Percentiles rank a stretch among this genome's conserved stretches.
Conservation (phyloP, 148 eudicot species). For the Simmondsia chinensis region DNA sequence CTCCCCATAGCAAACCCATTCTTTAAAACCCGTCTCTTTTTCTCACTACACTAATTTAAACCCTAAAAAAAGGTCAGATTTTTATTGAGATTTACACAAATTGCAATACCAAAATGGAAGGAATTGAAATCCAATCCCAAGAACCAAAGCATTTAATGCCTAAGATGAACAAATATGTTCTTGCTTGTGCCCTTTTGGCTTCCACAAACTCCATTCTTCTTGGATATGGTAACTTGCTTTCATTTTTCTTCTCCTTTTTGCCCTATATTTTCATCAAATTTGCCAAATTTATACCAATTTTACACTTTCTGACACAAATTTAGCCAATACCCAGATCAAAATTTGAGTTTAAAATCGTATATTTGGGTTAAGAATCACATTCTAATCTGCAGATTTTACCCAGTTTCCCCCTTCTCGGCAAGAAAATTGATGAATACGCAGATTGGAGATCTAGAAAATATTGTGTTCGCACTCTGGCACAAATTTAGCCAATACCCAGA, state of each 20-base stretch:
- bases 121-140: slow-evolving; percentile 15
- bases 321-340: neutral
- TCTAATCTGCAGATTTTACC: neutral
- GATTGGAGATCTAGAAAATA: too few species aligned
- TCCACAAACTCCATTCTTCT: slow-evolving; percentile 77
- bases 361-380: neutral
- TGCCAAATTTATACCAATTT: neutral
- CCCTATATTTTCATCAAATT: neutral
- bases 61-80: too few species aligned
- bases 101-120: slow-evolving; percentile 24
- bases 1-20: too few species aligned
- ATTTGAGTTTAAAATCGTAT: neutral
- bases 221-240: slow-evolving; percentile 62
- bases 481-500: neutral
- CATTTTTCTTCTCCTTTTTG: neutral
- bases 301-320: neutral
- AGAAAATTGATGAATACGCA: too few species aligned
- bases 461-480: too few species aligned
- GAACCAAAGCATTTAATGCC: neutral
- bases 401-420: too few species aligned
- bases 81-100: too few species aligned
- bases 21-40: too few species aligned
- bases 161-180: slow-evolving; percentile 46
- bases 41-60: too few species aligned
- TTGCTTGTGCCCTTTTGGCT: slow-evolving; percentile 66